Percentiles rank a stretch among this genome's conserved stretches.
Evolutionary conservation across 495 filamentous ascomycete genomes (phyloP).

Genomic region (Evansstolkia leycettana): DNA sequence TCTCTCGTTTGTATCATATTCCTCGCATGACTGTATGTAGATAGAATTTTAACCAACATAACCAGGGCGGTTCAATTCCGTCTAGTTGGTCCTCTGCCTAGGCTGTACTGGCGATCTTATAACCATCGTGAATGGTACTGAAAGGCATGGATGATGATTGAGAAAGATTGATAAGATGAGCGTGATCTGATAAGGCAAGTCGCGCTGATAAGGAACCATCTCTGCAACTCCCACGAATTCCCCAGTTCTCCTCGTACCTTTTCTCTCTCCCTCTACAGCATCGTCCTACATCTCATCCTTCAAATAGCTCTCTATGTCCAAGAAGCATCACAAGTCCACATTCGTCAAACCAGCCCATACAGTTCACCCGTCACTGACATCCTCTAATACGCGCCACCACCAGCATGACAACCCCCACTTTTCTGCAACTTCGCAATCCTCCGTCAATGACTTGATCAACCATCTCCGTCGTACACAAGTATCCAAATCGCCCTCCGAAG

Average conservation of each 20-base stretch:
- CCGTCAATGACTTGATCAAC: slow-evolving; percentile 37
- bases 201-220: too few relatives aligned
- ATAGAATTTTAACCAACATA: too few relatives aligned
- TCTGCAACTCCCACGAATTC: too few relatives aligned
- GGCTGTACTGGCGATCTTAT: too few relatives aligned
- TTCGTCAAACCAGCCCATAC: slow-evolving; percentile 23
- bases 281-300: not conserved
- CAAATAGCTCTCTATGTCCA: slow-evolving; percentile 26
- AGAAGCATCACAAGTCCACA: slow-evolving; percentile 26
- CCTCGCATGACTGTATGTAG: not conserved
- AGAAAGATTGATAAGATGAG: too few relatives aligned
- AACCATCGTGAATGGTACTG: too few relatives aligned
- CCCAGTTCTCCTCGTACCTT: too few relatives aligned
- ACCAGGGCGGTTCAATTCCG: too few relatives aligned
- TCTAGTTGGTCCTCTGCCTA: too few relatives aligned
- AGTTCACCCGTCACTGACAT: slow-evolving; percentile 27
- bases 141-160: too few relatives aligned
- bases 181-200: too few relatives aligned
- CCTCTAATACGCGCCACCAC: slow-evolving; percentile 10
- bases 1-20: slow-evolving; percentile 6
- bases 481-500: slow-evolving; percentile 6
- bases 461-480: slow-evolving; percentile 37
- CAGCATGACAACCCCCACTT: slow-evolving; percentile 17
- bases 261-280: not conserved
- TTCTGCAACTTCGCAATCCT: slow-evolving; percentile 13